Conservation (phyloP, 1,139 yeast genomes). For the Taphrina deformans region DNA sequence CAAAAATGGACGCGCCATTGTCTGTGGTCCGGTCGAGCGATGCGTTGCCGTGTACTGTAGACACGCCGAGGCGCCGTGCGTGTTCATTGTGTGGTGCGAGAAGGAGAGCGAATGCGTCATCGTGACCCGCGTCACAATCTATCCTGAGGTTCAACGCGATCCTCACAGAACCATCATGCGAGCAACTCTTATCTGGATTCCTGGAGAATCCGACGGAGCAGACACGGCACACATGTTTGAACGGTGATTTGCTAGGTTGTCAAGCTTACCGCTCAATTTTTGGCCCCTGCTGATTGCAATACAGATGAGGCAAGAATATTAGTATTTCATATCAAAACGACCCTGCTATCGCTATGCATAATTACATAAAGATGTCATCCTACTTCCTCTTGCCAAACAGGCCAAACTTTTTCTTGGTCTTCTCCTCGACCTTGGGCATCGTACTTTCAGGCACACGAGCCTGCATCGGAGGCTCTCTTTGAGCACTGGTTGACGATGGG, state of each 20-base stretch:
- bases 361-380: background rate
- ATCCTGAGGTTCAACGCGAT: constrained; percentile 57
- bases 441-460: background rate
- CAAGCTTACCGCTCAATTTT: no score
- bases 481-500: background rate
- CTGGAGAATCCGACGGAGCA: no score
- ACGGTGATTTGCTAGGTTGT: no score
- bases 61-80: constrained; percentile 66
- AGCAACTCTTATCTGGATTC: no score
- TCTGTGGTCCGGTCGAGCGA: constrained; percentile 65
- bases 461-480: background rate
- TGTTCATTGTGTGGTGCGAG: constrained; percentile 61
- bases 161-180: no score
- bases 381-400: constrained; percentile 42
- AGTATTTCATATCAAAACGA: no score
- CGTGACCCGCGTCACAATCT: constrained; percentile 95
- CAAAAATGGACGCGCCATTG: constrained; percentile 66
- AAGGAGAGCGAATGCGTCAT: constrained; percentile 77
- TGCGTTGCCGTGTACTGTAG: constrained; percentile 82
- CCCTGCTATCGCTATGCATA: background rate
- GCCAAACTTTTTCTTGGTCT: constrained; percentile 34
- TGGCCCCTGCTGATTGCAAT: no score
- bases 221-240: no score
- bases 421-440: constrained; percentile 21
- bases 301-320: no score